Evolutionary conservation across 352 stramenopile species (phyloP), one percentile per base, ranked within the genome.

Genomic region (Globisporangium abappressorium): DNA sequence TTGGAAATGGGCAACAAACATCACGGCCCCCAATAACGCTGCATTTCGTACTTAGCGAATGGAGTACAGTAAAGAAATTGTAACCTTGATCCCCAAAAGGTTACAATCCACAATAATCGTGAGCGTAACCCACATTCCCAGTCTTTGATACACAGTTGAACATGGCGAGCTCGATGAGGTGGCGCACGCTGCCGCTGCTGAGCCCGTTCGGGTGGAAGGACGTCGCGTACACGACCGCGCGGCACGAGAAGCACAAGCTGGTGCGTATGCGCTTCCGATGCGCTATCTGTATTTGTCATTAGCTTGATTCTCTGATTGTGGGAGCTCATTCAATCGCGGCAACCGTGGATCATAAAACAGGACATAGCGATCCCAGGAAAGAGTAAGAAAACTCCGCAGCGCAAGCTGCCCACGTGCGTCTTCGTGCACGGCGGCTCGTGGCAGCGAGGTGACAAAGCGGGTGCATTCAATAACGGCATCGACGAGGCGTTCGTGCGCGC

Each of bases 341-440:
- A 49, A 49, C 43, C 20, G 58, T 18, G 38, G 5, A 4, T 5
- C 15, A 43, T 12, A 8, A 18, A 12, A 18, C 61, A 87, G 76
- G 84, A 95, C 62, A 86, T 95, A 41, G 74, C 85, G 2, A 79
- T 90, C 2, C 85, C 87, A 28, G 74, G 60, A 2, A 62, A 61
- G 28, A 49, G 43, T 49, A 15, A 22, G 15, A 68, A 69, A 14
- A 68, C 67, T 14, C 70, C 71, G 3, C 51, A 70, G 22, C 55
- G 67, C 12, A 82, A 79, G 49, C 70, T 89, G 6, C 82, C 84
- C 2, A 88, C 86, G 0, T 92, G 84, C 58, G 77, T 96, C 56
- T 96, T 94, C 62, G 76, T 96, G 3, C 88, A 96, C 59, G 88
- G 88, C 30, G 88, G 88, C 24, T 90, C 88, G 14, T 96, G 88